Base-by-base conservation (phyloP, 73 alveolate species). In the Uronychia binucleata region DNA sequence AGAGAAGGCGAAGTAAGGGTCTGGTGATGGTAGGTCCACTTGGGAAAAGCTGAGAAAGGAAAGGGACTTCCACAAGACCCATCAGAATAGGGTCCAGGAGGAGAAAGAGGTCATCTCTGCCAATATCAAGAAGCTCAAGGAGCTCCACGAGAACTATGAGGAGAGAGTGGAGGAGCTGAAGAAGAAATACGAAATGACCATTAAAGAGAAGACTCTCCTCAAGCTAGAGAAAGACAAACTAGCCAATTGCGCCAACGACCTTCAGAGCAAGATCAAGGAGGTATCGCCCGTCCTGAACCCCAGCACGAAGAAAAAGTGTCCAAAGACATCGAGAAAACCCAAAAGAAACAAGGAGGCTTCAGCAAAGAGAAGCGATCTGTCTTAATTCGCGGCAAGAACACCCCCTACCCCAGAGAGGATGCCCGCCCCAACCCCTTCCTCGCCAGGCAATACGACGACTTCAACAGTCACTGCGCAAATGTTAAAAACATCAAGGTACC, bases 51-150 rank as follows among this genome's bases (percentile, higher is more conserved):
- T 98, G 74, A 94, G 99, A 46, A 97, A 98, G 91, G 99, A 98
- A 88, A 91, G 99, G 81, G 99, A 98, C 91, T 98, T 96, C 93
- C 99, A 98, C 85, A 98, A 98, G 77, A 98, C 98, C 92, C 98
- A 98, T 75, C 98, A 97, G 89, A 89, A 95, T 58, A 95, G 99
- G 78, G 99, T 96, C 0, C 94, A 97, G 84, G 93, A 90, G 83
- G 99, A 96, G 90, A 97, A 97, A 79, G 91, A 88, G 74, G 84
- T 85, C 89, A 82, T 92, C 83, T 59, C 91, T 79, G 85, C 76
- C 25, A 98, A 98, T 85, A 97, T 97, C 80, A 98, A 97, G 87
- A 93, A 98, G 84, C 81, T 98, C 84, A 97, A 97, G 90, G 98
- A 97, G 59, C 95, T 97, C 84, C 98, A 97, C 85, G 98, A 96